Base-by-base conservation (phyloP, 495 filamentous ascomycete genomes). In the Paragyromitra xinjiangensis region DNA sequence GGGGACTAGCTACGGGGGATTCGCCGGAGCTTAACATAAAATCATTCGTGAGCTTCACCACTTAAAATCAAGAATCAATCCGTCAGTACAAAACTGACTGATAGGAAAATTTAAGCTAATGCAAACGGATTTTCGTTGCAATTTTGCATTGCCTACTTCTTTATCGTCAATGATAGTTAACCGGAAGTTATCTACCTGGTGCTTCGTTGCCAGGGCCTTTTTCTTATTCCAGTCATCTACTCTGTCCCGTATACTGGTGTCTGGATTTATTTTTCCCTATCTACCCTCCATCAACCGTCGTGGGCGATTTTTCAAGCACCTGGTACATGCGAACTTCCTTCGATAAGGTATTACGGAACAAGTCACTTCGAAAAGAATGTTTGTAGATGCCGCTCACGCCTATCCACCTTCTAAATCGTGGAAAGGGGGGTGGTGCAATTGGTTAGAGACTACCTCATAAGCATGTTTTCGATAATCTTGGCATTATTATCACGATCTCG, bases 381-480 rank as follows among this genome's bases (percentile, higher is more conserved):
- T 39, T 26, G 14, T 5, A 8, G 22, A 55, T 8, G n/a, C 12
- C 16, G 26, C 22, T 68, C 29, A 11, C 34, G 48, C 37, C 37
- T 3, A 40, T 26, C 37, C 12, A 1, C 26, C 55, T 63, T 44
- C 37, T 19, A 44, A n/a, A 63, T 63, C 6, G 26, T 19, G 26
- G n/a, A 39, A 62, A 16, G n/a, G 14, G 5, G 58, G 37, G 39
- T 37, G 14, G 29, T 50, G 6, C 50, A 39, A 34, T 5, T 62
- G 6, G 26, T 70, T 70, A 19, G 42, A 29, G 11, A 3, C 42
- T 6, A 44, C 2, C 42, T 3, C 2, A 8, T 8, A 3, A 7
- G 7, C 12, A 69, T 51, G n/a, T 58, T 44, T 58, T 58, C 19
- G n/a, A 19, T 6, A 66, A 22, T 19, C 65, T 37, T n/a, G 50